Base-by-base conservation (phyloP, 192 early-diverging fungal species). In the Coemansia aciculifera region DNA sequence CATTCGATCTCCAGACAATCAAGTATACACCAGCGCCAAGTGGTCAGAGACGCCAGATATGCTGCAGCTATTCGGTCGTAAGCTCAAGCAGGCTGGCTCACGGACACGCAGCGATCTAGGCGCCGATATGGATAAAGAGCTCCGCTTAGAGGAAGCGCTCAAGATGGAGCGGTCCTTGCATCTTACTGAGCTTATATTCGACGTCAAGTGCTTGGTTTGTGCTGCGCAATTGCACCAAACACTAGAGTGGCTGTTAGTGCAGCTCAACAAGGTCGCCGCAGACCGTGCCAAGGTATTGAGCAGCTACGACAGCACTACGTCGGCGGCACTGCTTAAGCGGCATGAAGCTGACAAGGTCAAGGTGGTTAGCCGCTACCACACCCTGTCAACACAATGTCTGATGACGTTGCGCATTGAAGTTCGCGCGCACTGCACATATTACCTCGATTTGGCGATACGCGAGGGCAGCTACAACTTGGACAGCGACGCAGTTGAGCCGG, bases 381-480 rank as follows among this genome's bases (percentile, higher is more conserved):
- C 87, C 40, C 71, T 98, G 46, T 90, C 94, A 0, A 88, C 91
- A 52, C 90, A 88, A 23, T 94, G 89, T 48, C 66, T 98, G 31
- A 91, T 92, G 71, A 90, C 92, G 2, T 71, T 98, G 23, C 86
- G 93, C 40, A 85, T 95, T 21, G 95, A 98, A 74, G 71, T 93
- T 23, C 86, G 93, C 19, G 90, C 90, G 46, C 94, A 95, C 77
- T 85, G 91, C 46, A 87, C 95, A 71, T 93, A 91, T 66, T 95
- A 91, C 63, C 75, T 96, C 42, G 94, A 98, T 64, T 84, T 96
- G 80, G 94, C 92, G 7, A 90, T 91, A 43, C 88, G 94, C 24
- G 95, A 98, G 85, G 95, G 95, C 49, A 89, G 86, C 71, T 96
- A 95, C 67, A 67, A 77, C 38, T 74, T 95, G 34, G 90, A 92